Evolutionary conservation across 257 asterid species (phyloP).

Genomic region (Fraxinus quadrangulata): DNA sequence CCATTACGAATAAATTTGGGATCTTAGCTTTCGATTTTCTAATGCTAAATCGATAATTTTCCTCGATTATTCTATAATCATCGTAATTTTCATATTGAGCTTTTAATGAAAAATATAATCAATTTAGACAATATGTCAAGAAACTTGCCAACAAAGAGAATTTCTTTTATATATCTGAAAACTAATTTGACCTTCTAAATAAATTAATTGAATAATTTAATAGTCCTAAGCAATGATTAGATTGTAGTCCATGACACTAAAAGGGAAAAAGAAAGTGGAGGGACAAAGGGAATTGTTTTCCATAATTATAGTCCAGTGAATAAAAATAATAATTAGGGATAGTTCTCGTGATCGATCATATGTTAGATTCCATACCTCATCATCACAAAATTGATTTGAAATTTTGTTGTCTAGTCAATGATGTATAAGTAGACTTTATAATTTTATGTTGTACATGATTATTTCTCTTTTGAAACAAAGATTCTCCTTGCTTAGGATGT

Average conservation of each 20-base stretch:
- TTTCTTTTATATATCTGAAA: neutral
- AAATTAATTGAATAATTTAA: neutral
- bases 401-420: slow-evolving; percentile 25
- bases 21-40: too few relatives aligned
- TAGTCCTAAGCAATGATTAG: neutral
- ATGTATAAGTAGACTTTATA: slow-evolving; percentile 24
- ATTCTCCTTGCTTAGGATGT: slow-evolving; percentile 15
- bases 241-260: neutral
- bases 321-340: slow-evolving; percentile 5
- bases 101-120: too few relatives aligned
- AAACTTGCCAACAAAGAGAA: neutral
- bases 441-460: slow-evolving; percentile 17
- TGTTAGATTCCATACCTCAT: slow-evolving; percentile 22
- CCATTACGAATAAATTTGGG: too few relatives aligned
- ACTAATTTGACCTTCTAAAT: neutral
- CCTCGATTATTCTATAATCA: too few relatives aligned
- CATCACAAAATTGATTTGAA: slow-evolving; percentile 29
- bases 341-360: slow-evolving; percentile 36
- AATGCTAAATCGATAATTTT: too few relatives aligned
- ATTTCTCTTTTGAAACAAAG: slow-evolving; percentile 30
- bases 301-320: neutral
- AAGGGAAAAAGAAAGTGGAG: neutral
- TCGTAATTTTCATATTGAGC: too few relatives aligned
- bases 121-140: too few relatives aligned
- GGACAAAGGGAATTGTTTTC: neutral